These are phyloP conservation scores for Backusella tarrabulga DNA, from an alignment of 192 early-diverging fungal species.

Conservation along the genomic window DNA sequence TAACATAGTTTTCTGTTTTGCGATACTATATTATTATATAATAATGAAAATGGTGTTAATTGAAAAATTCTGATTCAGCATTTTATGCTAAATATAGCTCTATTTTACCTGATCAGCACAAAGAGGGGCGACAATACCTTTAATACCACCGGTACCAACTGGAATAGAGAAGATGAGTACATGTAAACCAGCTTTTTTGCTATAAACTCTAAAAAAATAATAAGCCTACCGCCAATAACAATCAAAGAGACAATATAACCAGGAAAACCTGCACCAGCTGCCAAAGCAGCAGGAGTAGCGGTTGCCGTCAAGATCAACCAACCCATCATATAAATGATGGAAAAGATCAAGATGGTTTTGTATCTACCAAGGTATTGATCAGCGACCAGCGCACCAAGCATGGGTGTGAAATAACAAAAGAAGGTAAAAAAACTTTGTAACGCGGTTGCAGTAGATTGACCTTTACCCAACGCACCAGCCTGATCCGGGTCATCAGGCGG, in stretches of 20 bases:
- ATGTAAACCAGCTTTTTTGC: neutral
- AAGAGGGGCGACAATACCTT: conserved; percentile 42
- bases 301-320: conserved; percentile 60
- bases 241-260: conserved; percentile 66
- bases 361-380: conserved; percentile 70
- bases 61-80: neutral
- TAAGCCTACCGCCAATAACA: conserved; percentile 45
- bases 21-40: conserved; percentile 10
- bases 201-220: neutral
- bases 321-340: conserved; percentile 62
- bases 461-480: conserved; percentile 51
- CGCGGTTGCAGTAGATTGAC: conserved; percentile 55
- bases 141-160: conserved; percentile 36
- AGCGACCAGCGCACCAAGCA: conserved; percentile 56
- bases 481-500: conserved; percentile 30
- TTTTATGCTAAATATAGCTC: neutral
- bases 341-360: conserved; percentile 67
- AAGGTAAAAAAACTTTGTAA: conserved; percentile 62
- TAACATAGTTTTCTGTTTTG: conserved; percentile 46
- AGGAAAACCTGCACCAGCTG: conserved; percentile 54
- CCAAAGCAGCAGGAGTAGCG: conserved; percentile 52
- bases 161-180: neutral
- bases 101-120: conserved; percentile 53
- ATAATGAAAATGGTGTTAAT: neutral
- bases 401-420: conserved; percentile 61